Conservation (phyloP, 164 flowering plant species). For the Nymphaea thermarum region DNA sequence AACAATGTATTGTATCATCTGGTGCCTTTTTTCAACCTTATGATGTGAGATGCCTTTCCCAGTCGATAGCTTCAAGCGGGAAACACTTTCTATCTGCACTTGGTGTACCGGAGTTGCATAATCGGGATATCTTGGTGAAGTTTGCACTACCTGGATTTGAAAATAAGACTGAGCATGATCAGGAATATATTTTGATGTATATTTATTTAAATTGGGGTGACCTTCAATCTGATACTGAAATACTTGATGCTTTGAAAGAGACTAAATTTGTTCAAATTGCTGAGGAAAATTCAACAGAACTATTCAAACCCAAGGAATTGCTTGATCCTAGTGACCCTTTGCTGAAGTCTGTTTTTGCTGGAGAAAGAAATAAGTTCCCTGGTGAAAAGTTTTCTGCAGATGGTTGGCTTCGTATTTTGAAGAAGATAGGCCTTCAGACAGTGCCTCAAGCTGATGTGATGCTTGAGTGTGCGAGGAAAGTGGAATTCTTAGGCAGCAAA, state of each 20-base stretch:
- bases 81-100: slow-evolving; percentile 48
- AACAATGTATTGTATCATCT: slow-evolving; percentile 69
- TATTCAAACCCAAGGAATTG: slow-evolving; percentile 60
- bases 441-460: slow-evolving; percentile 64
- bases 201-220: slow-evolving; percentile 74
- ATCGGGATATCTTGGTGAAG: slow-evolving; percentile 68
- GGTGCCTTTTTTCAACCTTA: slow-evolving; percentile 71
- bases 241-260: slow-evolving; percentile 57
- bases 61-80: slow-evolving; percentile 43
- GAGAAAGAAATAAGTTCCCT: slow-evolving; percentile 74
- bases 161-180: slow-evolving; percentile 51
- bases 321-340: slow-evolving; percentile 79
- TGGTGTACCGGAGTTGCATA: slow-evolving; percentile 69
- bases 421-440: slow-evolving; percentile 71
- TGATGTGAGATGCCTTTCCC: slow-evolving; percentile 63
- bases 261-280: slow-evolving; percentile 72
- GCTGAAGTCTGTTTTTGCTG: slow-evolving; percentile 63
- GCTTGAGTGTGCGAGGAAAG: slow-evolving; percentile 80
- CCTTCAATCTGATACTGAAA: slow-evolving; percentile 54
- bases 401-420: slow-evolving; percentile 80
- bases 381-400: slow-evolving; percentile 81
- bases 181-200: slow-evolving; percentile 76
- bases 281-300: slow-evolving; percentile 46
- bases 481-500: slow-evolving; percentile 75
- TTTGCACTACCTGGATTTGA: slow-evolving; percentile 86